These are phyloP conservation scores for Teunomyces gatunensis DNA, from an alignment of 805 yeast genomes.

Conservation along the genomic window DNA sequence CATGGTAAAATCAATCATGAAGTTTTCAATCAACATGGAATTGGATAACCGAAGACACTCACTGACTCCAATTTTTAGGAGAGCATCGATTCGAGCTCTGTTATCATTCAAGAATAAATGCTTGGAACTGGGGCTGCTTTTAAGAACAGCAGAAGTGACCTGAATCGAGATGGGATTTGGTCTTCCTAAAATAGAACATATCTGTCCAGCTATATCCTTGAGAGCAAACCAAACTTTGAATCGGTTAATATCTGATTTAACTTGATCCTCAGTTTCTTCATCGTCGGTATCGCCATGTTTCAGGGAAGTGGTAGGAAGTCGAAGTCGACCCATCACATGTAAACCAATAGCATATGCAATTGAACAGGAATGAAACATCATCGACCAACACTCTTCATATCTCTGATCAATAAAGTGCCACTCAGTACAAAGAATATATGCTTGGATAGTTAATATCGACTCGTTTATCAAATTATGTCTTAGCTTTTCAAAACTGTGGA, in stretches of 20 bases:
- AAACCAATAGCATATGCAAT: slow-evolving; percentile 51
- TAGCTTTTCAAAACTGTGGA: slow-evolving; percentile 42
- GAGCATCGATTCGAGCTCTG: slow-evolving; percentile 25
- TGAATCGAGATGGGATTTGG: slow-evolving; percentile 53
- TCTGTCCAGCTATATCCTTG: slow-evolving; percentile 45
- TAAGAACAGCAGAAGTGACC: slow-evolving; percentile 28
- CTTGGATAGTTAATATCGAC: slow-evolving; percentile 46
- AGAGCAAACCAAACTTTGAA: slow-evolving; percentile 51
- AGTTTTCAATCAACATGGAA: slow-evolving; percentile 50
- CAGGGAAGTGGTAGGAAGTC: slow-evolving; percentile 8
- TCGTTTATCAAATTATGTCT: slow-evolving; percentile 48
- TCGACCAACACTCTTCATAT: slow-evolving; percentile 52
- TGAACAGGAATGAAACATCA: slow-evolving; percentile 48
- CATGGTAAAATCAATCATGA: slow-evolving; percentile 43
- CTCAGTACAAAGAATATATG: slow-evolving; percentile 51
- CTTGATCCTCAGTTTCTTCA: slow-evolving; percentile 31
- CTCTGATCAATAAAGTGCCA: slow-evolving; percentile 48
- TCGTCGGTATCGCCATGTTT: slow-evolving; percentile 11
- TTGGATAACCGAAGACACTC: slow-evolving; percentile 50
- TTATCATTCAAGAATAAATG: slow-evolving; percentile 10
- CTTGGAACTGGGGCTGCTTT: slow-evolving; percentile 13
- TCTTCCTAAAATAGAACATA: slow-evolving; percentile 51
- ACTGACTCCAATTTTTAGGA: slow-evolving; percentile 46
- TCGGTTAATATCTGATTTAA: slow-evolving; percentile 33
- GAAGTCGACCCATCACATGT: slow-evolving; percentile 41